Evolutionary conservation across 2,329 filamentous ascomycete genomes (phyloP).

Genomic region (Chrysoporthe puriensis): DNA sequence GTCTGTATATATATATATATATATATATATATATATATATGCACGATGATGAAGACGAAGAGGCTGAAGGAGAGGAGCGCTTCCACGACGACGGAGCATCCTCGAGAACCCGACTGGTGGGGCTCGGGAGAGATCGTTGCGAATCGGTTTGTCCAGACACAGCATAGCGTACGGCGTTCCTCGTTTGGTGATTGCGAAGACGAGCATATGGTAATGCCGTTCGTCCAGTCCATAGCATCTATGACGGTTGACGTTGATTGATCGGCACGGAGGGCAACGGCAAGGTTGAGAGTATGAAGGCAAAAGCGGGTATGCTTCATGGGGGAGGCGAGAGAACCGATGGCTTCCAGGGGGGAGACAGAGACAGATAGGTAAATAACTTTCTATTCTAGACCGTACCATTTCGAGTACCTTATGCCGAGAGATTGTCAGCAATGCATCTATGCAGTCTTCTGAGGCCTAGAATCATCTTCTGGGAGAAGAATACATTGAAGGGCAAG

Average conservation of each 20-base stretch:
- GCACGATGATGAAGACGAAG: neutral
- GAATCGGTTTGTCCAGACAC: neutral
- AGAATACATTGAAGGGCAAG: too few species aligned
- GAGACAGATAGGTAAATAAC: neutral
- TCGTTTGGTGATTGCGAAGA: slow-evolving; percentile 13
- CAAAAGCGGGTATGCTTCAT: neutral
- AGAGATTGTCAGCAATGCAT: neutral
- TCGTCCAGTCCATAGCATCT: neutral
- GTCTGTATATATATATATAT: neutral
- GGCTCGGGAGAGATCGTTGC: neutral
- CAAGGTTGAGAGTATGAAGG: neutral
- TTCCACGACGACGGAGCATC: neutral
- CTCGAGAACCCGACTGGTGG: too few species aligned
- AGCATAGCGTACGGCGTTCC: slow-evolving; percentile 27
- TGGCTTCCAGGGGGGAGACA: neutral
- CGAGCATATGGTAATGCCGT: neutral
- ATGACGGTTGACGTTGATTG: neutral
- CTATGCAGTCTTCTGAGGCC: too few species aligned
- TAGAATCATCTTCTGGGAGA: too few species aligned
- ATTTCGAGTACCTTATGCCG: neutral
- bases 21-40: neutral
- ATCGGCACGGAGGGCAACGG: neutral
- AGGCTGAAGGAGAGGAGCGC: neutral
- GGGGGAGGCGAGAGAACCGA: neutral
- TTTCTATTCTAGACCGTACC: neutral